Evolutionary conservation across 2,329 filamentous ascomycete genomes (phyloP).

Genomic region (Penicillium polonicum): DNA sequence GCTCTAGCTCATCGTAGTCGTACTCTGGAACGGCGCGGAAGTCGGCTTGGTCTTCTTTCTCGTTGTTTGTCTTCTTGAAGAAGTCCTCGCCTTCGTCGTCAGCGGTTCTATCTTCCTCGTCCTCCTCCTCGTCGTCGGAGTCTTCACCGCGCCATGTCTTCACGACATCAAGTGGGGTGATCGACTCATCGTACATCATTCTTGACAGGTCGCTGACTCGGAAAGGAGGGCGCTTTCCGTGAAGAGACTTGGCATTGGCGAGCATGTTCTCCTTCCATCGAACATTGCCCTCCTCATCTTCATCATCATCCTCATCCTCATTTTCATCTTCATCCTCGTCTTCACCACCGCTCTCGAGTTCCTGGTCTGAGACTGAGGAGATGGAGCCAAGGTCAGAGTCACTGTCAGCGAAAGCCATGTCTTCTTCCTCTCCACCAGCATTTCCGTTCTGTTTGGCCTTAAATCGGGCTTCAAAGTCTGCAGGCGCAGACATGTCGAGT

Average conservation of each 20-base stretch:
- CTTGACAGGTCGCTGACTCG: constrained; percentile 79
- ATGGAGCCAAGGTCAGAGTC: constrained; percentile 94
- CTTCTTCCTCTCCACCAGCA: constrained; percentile 58
- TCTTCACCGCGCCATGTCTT: constrained; percentile 74
- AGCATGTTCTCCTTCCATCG: constrained; percentile 88
- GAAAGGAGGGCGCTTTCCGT: constrained; percentile 69
- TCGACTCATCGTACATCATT: constrained; percentile 80
- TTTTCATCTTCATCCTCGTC: constrained; percentile 41
- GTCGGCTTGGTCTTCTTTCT: constrained; percentile 57
- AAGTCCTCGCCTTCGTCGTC: constrained; percentile 67
- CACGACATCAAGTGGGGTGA: constrained; percentile 73
- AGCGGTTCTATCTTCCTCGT: constrained; percentile 52
- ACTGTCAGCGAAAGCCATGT: constrained; percentile 89
- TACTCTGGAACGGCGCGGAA: constrained; percentile 76
- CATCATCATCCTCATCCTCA: constrained; percentile 49
- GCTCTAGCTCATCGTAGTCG: constrained; percentile 76
- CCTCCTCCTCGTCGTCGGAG: constrained; percentile 58
- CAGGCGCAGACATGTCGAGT: constrained; percentile 41
- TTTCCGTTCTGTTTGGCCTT: constrained; percentile 53
- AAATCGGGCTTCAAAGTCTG: constrained; percentile 46
- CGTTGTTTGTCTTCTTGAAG: constrained; percentile 57
- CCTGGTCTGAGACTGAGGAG: constrained; percentile 61
- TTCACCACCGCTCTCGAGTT: constrained; percentile 50
- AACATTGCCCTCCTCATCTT: constrained; percentile 70
- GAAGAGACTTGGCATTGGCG: constrained; percentile 69